Conservation (phyloP, 2,329 filamentous ascomycete genomes). For the Geosmithia flava region DNA sequence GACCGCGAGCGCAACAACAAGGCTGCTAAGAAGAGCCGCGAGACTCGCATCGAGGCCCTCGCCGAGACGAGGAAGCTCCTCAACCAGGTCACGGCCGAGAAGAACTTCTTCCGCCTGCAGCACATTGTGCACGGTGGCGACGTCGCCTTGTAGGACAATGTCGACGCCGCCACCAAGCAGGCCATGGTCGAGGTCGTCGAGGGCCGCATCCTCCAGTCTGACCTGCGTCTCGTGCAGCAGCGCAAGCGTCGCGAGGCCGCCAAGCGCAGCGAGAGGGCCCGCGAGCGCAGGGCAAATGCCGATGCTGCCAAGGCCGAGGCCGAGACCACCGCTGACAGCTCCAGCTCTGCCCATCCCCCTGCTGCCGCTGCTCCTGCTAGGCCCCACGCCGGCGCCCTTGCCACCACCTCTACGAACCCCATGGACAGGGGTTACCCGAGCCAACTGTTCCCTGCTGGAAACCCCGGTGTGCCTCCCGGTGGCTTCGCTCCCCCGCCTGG, state of each 20-base stretch:
- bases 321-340: neutral
- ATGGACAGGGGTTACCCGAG: no score
- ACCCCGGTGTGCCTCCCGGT: no score
- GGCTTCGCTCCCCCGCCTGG: no score
- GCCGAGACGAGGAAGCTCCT: constrained; percentile 8
- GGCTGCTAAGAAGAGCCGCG: constrained; percentile 22
- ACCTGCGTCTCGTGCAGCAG: constrained; percentile 5
- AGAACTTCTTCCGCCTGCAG: constrained; percentile 14
- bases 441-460: no score
- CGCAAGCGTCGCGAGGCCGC: constrained; percentile 8
- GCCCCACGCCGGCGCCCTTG: no score
- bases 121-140: constrained; percentile 11
- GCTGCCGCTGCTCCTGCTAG: no score
- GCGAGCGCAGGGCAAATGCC: neutral
- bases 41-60: constrained; percentile 15
- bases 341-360: no score
- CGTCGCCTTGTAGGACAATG: constrained; percentile 7
- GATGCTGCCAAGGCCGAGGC: neutral
- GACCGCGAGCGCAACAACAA: constrained; percentile 22
- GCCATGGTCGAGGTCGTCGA: constrained; percentile 9
- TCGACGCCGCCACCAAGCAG: constrained; percentile 7
- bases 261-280: neutral
- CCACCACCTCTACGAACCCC: no score
- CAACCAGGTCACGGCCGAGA: constrained; percentile 11
- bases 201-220: constrained; percentile 6